Percentiles rank a stretch among this genome's conserved stretches.
Conservation (phyloP, 1,139 yeast genomes). For the Suhomyces bolitotheri region DNA sequence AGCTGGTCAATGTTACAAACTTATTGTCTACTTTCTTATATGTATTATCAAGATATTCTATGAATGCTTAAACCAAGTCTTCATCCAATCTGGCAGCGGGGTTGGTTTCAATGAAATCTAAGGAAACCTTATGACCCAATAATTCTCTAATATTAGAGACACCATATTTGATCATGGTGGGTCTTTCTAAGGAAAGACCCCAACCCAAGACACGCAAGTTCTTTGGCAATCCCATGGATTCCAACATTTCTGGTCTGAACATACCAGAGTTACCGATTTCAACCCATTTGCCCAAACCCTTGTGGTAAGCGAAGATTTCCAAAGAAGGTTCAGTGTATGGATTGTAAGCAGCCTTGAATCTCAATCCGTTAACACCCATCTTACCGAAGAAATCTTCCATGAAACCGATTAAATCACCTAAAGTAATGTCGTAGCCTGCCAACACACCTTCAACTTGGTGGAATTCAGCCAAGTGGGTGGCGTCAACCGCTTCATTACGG, state of each 20-base stretch:
- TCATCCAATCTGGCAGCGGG: constrained; percentile 96
- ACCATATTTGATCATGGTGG: constrained; percentile 98
- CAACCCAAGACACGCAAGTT: constrained; percentile 94
- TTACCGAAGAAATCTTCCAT: constrained; percentile 96
- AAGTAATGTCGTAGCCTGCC: constrained; percentile 92
- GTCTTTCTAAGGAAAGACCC: constrained; percentile 97
- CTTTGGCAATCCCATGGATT: constrained; percentile 95
- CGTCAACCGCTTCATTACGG: constrained; percentile 99
- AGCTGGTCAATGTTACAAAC: no score
- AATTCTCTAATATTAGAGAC: constrained; percentile 94
- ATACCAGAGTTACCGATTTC: constrained; percentile 99
- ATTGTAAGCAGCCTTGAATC: constrained; percentile 98
- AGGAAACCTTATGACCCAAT: constrained; percentile 89
- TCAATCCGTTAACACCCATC: constrained; percentile 94
- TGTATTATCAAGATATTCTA: constrained; percentile 1
- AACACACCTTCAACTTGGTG: constrained; percentile 99
- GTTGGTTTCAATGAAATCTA: constrained; percentile 91
- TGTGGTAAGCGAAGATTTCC: constrained; percentile 97
- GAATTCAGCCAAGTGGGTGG: constrained; percentile 99
- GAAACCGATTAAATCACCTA: constrained; percentile 96
- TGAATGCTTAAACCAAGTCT: constrained; percentile 31
- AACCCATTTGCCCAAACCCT: constrained; percentile 94
- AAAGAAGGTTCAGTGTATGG: constrained; percentile 99
- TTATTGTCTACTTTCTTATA: no score
- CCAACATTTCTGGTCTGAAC: constrained; percentile 99